Evolutionary conservation across 2,329 filamentous ascomycete species (phyloP).

Genomic region (Trichoderma atrobrunneum): DNA sequence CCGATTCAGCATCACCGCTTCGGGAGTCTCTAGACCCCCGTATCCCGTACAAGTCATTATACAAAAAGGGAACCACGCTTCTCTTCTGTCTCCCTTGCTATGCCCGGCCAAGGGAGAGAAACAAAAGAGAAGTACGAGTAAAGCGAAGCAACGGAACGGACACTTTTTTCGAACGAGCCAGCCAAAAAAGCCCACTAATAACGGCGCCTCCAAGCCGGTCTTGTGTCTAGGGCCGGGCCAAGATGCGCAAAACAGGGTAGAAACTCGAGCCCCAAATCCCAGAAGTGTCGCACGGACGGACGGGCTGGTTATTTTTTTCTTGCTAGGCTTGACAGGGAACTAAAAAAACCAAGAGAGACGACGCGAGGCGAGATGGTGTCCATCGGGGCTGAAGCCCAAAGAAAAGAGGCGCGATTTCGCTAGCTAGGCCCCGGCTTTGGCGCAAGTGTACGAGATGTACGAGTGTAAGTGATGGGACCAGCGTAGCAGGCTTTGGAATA

Average conservation of each 20-base stretch:
- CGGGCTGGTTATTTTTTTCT: not conserved
- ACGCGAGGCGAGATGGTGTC: not conserved
- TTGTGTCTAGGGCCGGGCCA: not conserved
- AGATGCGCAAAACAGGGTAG: not conserved
- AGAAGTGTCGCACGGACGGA: not conserved
- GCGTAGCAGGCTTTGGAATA: not conserved
- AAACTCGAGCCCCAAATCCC: not conserved
- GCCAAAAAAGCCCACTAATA: not conserved
- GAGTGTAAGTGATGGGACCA: not conserved
- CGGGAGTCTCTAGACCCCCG: not conserved
- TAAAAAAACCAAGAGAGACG: not conserved
- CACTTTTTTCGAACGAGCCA: not conserved
- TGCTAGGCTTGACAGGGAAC: not conserved
- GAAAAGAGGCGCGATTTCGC: not conserved
- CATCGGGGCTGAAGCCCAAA: conserved; percentile 10
- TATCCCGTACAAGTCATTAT: not conserved
- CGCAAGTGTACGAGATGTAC: too few relatives aligned
- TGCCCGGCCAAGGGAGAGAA: not conserved
- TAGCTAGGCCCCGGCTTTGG: not conserved
- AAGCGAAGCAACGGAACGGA: not conserved
- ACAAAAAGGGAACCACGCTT: not conserved
- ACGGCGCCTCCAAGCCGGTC: not conserved
- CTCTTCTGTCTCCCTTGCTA: not conserved
- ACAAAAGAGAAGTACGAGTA: not conserved
- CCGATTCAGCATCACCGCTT: not conserved